These are phyloP conservation scores for Aspergillus sp. DNA, from an alignment of 2,329 filamentous ascomycete genomes.

Conservation along the genomic window DNA sequence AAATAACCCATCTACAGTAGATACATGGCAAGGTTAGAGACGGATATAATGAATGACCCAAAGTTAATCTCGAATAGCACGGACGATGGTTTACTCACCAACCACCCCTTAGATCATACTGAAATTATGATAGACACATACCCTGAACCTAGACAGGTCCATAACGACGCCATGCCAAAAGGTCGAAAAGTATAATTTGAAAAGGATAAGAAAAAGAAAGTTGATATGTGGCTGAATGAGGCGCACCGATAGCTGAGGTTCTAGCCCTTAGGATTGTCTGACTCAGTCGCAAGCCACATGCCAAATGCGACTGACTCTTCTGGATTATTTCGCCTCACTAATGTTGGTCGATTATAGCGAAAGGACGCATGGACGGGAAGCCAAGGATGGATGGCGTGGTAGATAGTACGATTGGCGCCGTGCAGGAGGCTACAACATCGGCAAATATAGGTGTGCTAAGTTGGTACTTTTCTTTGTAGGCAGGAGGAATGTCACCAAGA, in stretches of 20 bases:
- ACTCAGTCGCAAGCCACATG: slow-evolving; percentile 17
- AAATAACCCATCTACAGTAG: no score
- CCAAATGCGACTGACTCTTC: slow-evolving; percentile 11
- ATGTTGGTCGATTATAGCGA: background rate
- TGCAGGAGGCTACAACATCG: no score
- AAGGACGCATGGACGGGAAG: slow-evolving; percentile 10
- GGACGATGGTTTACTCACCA: background rate
- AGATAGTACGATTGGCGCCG: background rate
- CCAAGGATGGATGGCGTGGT: slow-evolving; percentile 2
- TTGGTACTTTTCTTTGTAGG: no score
- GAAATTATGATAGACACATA: background rate
- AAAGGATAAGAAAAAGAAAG: background rate
- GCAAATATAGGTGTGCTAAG: no score
- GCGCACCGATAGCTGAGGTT: background rate
- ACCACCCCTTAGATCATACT: no score
- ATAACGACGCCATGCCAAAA: background rate
- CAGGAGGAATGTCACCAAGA: background rate
- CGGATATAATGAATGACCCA: background rate
- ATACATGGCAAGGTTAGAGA: background rate
- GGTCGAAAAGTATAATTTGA: no score
- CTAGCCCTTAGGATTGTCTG: background rate
- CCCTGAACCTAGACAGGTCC: background rate
- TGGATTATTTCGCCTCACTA: no score
- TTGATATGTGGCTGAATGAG: background rate
- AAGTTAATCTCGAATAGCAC: background rate